These are phyloP conservation scores for Phialocephala sp. DNA, from an alignment of 2,329 filamentous ascomycete species.

Conservation along the genomic window DNA sequence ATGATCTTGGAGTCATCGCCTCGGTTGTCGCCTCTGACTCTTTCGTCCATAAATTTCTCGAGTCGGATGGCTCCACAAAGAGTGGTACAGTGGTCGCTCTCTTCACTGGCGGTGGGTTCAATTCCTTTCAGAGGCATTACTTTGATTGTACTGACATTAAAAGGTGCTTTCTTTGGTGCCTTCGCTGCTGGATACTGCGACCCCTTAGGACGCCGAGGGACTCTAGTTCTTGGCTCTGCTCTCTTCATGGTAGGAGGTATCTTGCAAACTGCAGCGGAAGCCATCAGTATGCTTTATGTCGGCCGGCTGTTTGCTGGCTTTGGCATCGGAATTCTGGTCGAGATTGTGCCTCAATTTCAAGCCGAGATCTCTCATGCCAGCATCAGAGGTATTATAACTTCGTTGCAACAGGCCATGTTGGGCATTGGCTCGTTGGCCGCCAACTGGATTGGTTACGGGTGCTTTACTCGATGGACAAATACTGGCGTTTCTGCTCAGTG, in stretches of 20 bases:
- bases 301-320: slow-evolving; percentile 21
- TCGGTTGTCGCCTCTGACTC: slow-evolving; percentile 54
- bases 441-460: neutral
- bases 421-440: slow-evolving; percentile 73
- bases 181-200: slow-evolving; percentile 51
- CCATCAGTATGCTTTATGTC: slow-evolving; percentile 7
- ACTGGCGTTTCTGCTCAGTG: slow-evolving; percentile 38
- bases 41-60: neutral
- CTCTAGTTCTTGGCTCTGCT: slow-evolving; percentile 51
- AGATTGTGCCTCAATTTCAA: slow-evolving; percentile 66
- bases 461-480: slow-evolving; percentile 4
- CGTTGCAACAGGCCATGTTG: slow-evolving; percentile 80
- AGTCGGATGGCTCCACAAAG: neutral
- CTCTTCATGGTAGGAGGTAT: slow-evolving; percentile 53
- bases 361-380: slow-evolving; percentile 76
- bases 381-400: slow-evolving; percentile 74
- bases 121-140: no score
- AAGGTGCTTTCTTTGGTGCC: no score
- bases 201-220: slow-evolving; percentile 50
- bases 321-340: slow-evolving; percentile 50
- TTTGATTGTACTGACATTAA: no score
- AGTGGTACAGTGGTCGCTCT: slow-evolving; percentile 59
- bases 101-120: slow-evolving; percentile 56
- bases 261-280: slow-evolving; percentile 69
- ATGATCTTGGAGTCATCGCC: slow-evolving; percentile 47